Evolutionary conservation across 495 filamentous ascomycete genomes (phyloP).

Genomic region (Chaetomium fimeti): DNA sequence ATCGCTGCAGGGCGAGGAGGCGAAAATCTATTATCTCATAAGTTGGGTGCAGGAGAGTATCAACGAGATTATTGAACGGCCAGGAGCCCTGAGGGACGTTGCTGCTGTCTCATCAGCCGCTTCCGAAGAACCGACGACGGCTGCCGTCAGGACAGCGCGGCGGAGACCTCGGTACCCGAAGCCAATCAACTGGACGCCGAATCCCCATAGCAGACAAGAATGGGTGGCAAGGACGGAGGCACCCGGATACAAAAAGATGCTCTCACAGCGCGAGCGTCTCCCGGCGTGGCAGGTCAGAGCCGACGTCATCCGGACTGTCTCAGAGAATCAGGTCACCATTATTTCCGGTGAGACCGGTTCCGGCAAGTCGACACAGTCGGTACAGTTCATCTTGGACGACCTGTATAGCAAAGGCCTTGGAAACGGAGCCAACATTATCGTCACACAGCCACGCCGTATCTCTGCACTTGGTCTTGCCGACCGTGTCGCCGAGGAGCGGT

Average conservation of each 20-base stretch:
- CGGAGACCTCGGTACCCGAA: conserved; percentile 52
- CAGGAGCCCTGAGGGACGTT: conserved; percentile 79
- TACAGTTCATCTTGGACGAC: conserved; percentile 93
- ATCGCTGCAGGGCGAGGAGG: conserved; percentile 72
- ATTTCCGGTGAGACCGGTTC: conserved; percentile 96
- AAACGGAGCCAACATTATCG: conserved; percentile 82
- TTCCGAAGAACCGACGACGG: conserved; percentile 45
- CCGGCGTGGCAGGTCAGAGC: conserved; percentile 87
- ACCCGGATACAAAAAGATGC: conserved; percentile 67
- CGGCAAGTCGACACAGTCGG: conserved; percentile 94
- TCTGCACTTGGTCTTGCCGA: conserved; percentile 93
- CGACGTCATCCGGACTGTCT: conserved; percentile 69
- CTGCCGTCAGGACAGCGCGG: conserved; percentile 28
- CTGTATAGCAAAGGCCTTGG: conserved; percentile 76
- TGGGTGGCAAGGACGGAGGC: conserved; percentile 47
- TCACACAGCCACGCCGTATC: conserved; percentile 92
- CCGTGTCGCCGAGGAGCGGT: conserved; percentile 89
- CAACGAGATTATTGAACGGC: conserved; percentile 70
- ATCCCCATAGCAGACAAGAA: conserved; percentile 45
- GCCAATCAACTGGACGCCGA: conserved; percentile 48
- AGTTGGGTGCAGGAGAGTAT: conserved; percentile 88
- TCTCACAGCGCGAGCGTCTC: conserved; percentile 63
- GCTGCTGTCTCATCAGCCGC: conserved; percentile 63
- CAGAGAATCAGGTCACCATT: conserved; percentile 79
- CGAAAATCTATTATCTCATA: conserved; percentile 79